Base-by-base conservation (phyloP, 2,329 filamentous ascomycete species). In the Microcyclospora tardicrescens region DNA sequence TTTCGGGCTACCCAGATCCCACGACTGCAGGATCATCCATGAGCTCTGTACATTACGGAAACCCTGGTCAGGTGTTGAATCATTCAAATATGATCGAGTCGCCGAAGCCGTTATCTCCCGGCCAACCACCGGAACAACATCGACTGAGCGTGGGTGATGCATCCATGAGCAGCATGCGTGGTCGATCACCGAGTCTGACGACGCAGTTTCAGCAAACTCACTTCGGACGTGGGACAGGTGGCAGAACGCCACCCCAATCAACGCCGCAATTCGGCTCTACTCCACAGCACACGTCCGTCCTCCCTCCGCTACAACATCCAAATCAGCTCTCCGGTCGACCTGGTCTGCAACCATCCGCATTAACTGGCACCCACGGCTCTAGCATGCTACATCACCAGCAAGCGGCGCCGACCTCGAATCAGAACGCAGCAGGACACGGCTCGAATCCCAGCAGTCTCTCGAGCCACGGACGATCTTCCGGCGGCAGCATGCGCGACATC, bases 81-180 rank as follows among this genome's bases (percentile, higher is more conserved):
- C 78, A 85, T 35, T 53, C 51, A 46, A 62, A 64, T 38, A 82
- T 93, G 66, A 91, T 82, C 2, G 85, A 94, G 60, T 93, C 84
- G 48, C 85, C 86, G 0, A 93, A 87, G 55, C 81, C 86, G 3
- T 67, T 93, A 31, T 86, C 79, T 43, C 81, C 81, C n/a, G 70
- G 70, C 13, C 67, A 67, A 41, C 64, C 67, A 45, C 35, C 46
- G 29, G 65, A 69, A 43, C 55, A 62, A 14, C 67, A 72, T 40
- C 57, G 69, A 14, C 67, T 79, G 36, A 75, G 75, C 47, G 60
- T 70, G 12, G 60, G 64, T 24, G 60, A 72, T 43, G 62, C 42
- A 13, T 51, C 55, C 31, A 57, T 52, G 39, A 53, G 65, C 37
- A 39, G 40, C 16, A 35, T 34, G 16, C 69, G 75, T 41, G 76